phyloP scores from a whole-genome alignment of 768 basidiomycete species.

The Boletales sp. region DNA sequence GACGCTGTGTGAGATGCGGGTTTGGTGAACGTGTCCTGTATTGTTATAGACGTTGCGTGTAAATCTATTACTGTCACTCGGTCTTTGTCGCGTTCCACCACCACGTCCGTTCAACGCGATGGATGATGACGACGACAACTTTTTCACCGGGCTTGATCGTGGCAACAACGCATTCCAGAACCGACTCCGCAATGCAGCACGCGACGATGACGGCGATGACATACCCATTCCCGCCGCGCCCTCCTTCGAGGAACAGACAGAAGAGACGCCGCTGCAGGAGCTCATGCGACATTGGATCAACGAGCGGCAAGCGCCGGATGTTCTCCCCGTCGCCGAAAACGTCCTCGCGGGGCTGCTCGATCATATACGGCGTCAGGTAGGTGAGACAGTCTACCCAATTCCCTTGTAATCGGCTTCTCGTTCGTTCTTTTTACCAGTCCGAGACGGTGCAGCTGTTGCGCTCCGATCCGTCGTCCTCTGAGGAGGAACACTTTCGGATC shows the following conservation, averaged over 20 bases:
- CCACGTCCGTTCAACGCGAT: constrained; percentile 3
- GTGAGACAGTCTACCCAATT: constrained; percentile 18
- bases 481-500: constrained; percentile 91
- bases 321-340: constrained; percentile 69
- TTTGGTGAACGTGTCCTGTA: constrained; percentile 6
- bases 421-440: constrained; percentile 43
- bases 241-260: constrained; percentile 32
- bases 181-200: constrained; percentile 35
- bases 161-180: constrained; percentile 26
- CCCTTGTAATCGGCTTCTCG: neutral
- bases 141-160: constrained; percentile 26
- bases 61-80: neutral
- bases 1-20: constrained; percentile 36
- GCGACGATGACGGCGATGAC: constrained; percentile 29
- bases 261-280: constrained; percentile 61
- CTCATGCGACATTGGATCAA: constrained; percentile 84
- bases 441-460: constrained; percentile 73
- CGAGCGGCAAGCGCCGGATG: constrained; percentile 78
- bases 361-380: constrained; percentile 79
- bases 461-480: constrained; percentile 78
- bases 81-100: neutral
- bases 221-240: constrained; percentile 27
- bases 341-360: constrained; percentile 65
- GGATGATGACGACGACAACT: constrained; percentile 26
- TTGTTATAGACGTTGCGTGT: constrained; percentile 1